A percentile compares a stretch with the other conserved stretches of the same genome.
phyloP scores from a whole-genome alignment of 2,329 filamentous ascomycete species.

The Cercospora beticola region DNA sequence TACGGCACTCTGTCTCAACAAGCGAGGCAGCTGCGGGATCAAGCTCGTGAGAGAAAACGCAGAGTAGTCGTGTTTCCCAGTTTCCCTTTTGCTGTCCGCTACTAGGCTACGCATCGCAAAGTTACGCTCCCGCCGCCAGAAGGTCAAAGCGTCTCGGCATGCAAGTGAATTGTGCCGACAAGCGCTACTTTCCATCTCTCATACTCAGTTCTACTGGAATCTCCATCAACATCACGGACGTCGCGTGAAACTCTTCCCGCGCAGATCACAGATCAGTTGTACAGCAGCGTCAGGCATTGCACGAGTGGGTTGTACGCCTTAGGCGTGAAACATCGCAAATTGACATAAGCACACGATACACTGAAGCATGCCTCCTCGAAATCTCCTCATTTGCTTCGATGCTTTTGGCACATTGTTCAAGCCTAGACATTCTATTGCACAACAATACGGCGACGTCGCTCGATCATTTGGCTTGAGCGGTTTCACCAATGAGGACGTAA shows the following conservation, averaged over 20 bases:
- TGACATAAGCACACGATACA: neutral
- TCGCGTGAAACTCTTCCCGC: neutral
- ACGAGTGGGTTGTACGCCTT: neutral
- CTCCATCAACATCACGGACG: neutral
- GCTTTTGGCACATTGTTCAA: constrained; percentile 65
- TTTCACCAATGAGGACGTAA: constrained; percentile 46
- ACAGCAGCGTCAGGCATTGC: neutral
- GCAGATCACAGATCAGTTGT: neutral
- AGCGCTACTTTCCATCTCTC: neutral
- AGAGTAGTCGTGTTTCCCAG: neutral
- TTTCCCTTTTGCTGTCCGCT: neutral
- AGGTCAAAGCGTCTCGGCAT: neutral
- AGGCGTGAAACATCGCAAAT: neutral
- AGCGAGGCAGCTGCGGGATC: neutral
- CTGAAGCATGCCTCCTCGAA: constrained; percentile 31
- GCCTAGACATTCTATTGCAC: constrained; percentile 51
- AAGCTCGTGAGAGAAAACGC: neutral
- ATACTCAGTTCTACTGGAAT: neutral
- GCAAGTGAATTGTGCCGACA: neutral
- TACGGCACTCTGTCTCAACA: neutral
- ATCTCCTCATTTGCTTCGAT: constrained; percentile 62
- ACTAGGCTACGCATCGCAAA: neutral
- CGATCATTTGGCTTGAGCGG: constrained; percentile 50
- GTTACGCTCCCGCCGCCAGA: neutral
- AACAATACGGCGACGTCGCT: constrained; percentile 57